Base-by-base conservation (phyloP, 2,329 filamentous ascomycete species). In the Beauveria bassiana region DNA sequence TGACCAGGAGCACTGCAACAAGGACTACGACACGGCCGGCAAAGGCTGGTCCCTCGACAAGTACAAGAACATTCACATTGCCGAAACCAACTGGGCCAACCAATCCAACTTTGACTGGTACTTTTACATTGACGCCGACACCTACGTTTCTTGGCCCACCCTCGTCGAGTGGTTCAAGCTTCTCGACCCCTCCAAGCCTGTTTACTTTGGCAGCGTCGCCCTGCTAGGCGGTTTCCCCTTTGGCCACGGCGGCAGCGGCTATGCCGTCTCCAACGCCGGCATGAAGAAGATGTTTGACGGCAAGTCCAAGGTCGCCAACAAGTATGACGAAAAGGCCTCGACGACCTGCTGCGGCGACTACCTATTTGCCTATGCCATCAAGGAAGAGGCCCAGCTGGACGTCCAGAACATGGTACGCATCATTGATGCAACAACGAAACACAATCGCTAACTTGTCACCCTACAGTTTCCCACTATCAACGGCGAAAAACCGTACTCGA, bases 61-160 rank as follows among this genome's bases (percentile, higher is more conserved):
- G 72, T 86, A 84, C 73, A 86, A 86, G 71, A 85, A 84, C 68
- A 73, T 84, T 51, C 82, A 84, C 68, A 84, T 85, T 68, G 78
- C 82, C 14, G 78, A 83, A 70, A 81, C 83, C 71, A 70, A 79
- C 0, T 85, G 78, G 66, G 67, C 71, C 26, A 70, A 80, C 70
- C 76, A 78, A 9, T 82, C 82, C 10, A 68, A 75, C 61, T 78
- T 78, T 61, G 79, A 84, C 65, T 86, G 83, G 83, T 86, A 84
- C 66, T 68, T 86, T 16, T 85, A 83, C 64, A 75, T 85, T 64
- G 83, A 86, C 59, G 80, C 81, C 55, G 83, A 85, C 68, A 82
- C 81, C 9, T 85, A 85, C 66, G 75, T 85, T 12, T 71, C 82
- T 46, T 82, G 81, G 78, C 72, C 77, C 16, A 83, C 79, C 59